Conservation (phyloP, 805 yeast species). For the Yarrowia divulgata region DNA sequence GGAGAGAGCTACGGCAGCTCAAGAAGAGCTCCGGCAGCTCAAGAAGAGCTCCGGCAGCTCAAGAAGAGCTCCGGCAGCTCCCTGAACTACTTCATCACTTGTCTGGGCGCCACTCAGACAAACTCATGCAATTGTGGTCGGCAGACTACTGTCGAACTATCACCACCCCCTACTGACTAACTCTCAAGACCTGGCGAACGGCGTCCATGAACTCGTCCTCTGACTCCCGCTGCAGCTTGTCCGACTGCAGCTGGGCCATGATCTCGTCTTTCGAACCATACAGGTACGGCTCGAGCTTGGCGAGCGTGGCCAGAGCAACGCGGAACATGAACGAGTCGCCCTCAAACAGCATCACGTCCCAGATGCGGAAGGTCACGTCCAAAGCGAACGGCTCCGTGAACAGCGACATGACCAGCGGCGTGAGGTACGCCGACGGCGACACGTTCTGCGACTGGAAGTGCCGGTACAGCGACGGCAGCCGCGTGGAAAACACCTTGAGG, state of each 20-base stretch:
- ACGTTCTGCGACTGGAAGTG: slow-evolving; percentile 60
- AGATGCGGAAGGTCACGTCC: slow-evolving; percentile 57
- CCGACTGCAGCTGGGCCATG: slow-evolving; percentile 51
- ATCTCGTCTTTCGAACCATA: slow-evolving; percentile 61
- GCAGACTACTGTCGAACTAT: no score
- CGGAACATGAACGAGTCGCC: slow-evolving; percentile 64
- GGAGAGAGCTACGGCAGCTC: no score
- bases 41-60: no score
- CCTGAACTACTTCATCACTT: no score
- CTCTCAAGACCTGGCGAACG: slow-evolving; percentile 52
- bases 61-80: no score
- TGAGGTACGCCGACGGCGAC: slow-evolving; percentile 55
- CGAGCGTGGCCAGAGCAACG: slow-evolving; percentile 60
- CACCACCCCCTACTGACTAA: no score
- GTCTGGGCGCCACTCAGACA: no score
- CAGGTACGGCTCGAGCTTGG: slow-evolving; percentile 58
- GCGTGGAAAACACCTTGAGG: slow-evolving; percentile 56
- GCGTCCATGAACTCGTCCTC: slow-evolving; percentile 57
- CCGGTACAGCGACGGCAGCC: slow-evolving; percentile 56
- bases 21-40: no score
- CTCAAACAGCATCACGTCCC: slow-evolving; percentile 69
- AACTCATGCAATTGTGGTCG: slow-evolving; percentile 36
- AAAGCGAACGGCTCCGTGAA: slow-evolving; percentile 57
- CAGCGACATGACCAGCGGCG: slow-evolving; percentile 53
- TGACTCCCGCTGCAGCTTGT: slow-evolving; percentile 57